Evolutionary conservation across 257 asterid genomes (phyloP), one percentile per base, ranked within the genome.

Genomic region (Perilla frutescens): DNA sequence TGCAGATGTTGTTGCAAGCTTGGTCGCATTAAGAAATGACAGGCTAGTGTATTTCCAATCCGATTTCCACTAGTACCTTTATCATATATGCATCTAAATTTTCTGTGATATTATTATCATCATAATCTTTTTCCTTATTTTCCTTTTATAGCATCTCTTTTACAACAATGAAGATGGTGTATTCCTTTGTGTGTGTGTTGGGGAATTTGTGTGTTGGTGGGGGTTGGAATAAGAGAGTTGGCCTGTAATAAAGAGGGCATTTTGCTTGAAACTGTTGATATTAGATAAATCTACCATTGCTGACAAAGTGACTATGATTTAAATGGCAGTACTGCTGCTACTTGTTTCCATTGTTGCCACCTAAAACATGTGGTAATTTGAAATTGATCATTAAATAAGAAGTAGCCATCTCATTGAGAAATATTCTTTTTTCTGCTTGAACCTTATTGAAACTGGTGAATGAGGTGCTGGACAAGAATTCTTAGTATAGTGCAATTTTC

Each of bases 1-100:
- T 55, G 96, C 92, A 2, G 98, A 92, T 61, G 98, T 95, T 39
- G 98, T 92, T n/a, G 89, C 88, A 56, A 95, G 97, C 86, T 82
- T 95, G 88, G 96, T 83, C 79, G 98, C 96, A 63, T 85, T 95
- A 45, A 84, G 84, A 86, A 92, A 95, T 80, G 80, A 89, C 93
- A 95, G 99, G 99, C 74, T 63, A 83, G 97, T 80, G 68, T 40
- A 43, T 60, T 78, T 57, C 68, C 78, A 8, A 51, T 57, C 50
- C 68, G 31, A 34, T 39, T 72, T 53, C 37, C 43, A 43, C 39
- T 47, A 51, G 1, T 68, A 53, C 56, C 62, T 73, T 68, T 26
- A 39, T 10, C 57, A 70, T 48, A 80, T 60, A 11, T 43, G 44
- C 66, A 44, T 11, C 61, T 79, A 63, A 8, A 7, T 47, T 15